Evolutionary conservation across 2,329 filamentous ascomycete species (phyloP).

Genomic region (Aspergillus latus): DNA sequence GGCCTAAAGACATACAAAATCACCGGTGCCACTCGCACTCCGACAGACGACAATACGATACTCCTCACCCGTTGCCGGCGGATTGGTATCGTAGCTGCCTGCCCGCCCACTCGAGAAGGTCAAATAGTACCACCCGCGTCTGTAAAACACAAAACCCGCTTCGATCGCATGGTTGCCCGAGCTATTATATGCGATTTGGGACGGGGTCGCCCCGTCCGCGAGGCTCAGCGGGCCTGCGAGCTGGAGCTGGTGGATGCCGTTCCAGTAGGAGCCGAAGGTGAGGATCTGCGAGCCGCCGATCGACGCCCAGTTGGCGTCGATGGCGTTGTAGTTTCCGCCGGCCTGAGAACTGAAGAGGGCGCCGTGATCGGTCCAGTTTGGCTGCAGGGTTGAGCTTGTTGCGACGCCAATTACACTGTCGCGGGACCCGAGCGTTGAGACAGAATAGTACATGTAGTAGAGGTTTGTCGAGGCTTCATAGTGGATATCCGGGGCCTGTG

Average conservation of each 20-base stretch:
- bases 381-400: slow-evolving; percentile 46
- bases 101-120: slow-evolving; percentile 61
- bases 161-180: slow-evolving; percentile 57
- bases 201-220: slow-evolving; percentile 34
- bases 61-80: slow-evolving; percentile 57
- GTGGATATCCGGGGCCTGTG: slow-evolving; percentile 45
- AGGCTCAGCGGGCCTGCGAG: slow-evolving; percentile 38
- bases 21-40: slow-evolving; percentile 51
- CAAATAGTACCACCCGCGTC: slow-evolving; percentile 61
- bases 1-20: slow-evolving; percentile 47
- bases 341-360: slow-evolving; percentile 36
- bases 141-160: slow-evolving; percentile 57
- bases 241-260: slow-evolving; percentile 60
- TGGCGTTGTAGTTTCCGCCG: slow-evolving; percentile 52
- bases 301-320: slow-evolving; percentile 58
- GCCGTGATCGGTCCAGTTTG: slow-evolving; percentile 41
- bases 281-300: slow-evolving; percentile 48
- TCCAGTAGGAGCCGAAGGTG: slow-evolving; percentile 71
- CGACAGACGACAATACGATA: slow-evolving; percentile 67
- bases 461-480: slow-evolving; percentile 49
- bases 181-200: slow-evolving; percentile 56
- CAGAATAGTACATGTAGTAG: slow-evolving; percentile 67
- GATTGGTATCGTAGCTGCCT: slow-evolving; percentile 56
- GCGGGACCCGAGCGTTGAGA: slow-evolving; percentile 61
- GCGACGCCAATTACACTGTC: slow-evolving; percentile 62